Evolutionary conservation across 176 grass and related monocot species (phyloP), one percentile per base, ranked within the genome.

Genomic region (Tillandsia leiboldiana): DNA sequence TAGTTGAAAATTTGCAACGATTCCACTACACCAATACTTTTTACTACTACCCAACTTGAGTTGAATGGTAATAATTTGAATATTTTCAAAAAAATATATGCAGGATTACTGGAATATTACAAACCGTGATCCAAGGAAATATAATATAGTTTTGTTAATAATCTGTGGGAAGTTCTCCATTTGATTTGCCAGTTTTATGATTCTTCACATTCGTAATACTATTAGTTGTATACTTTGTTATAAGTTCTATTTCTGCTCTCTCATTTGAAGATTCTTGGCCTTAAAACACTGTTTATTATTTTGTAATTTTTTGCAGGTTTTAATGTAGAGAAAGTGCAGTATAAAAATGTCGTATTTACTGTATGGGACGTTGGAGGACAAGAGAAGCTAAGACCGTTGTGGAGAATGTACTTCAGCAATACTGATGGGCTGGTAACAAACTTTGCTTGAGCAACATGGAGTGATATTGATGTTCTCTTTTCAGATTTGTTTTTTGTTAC

Each of bases 351-450:
- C 9, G 18, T 67, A 9, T 67, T 67, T 42, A 67, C 65, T 8
- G 65, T 67, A 47, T 67, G 65, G 65, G 65, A 67, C 18, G 65
- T 67, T 67, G 65, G 65, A n/a, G 65, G 65, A 15, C 65, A 67
- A 67, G 65, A 67, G 33, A 67, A 67, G 18, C 65, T 67, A 67
- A 48, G 65, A 67, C 65, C 65, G 13, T 17, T 67, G 65, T 67
- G 65, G 65, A 67, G 29, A 15, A 27, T 48, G 14, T 67, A 67
- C 65, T 67, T 66, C 11, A 67, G 26, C 65, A 67, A 67, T 67
- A 67, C 33, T n/a, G 65, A 67, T 67, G 65, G 13, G 4, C 28
- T 67, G 65, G 33, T 67, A 65, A 67, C 8, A 1, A 67, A 3
- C 10, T 29, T 15, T 67, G 8, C 48, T 2, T 49, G 14, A 48